Conservation (phyloP, 441 rosid genomes). For the Populus tomentosa region DNA sequence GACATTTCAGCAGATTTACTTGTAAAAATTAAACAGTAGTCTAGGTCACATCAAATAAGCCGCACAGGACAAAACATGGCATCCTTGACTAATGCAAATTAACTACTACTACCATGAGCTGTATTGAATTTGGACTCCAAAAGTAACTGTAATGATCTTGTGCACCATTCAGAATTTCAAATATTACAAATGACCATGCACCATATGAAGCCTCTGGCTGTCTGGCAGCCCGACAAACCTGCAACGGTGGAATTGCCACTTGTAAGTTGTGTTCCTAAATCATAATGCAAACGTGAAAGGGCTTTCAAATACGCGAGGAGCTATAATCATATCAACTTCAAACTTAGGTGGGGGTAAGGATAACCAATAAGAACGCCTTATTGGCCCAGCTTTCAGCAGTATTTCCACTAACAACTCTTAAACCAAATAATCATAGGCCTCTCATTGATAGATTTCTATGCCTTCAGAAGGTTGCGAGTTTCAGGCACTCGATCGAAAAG, state of each 20-base stretch:
- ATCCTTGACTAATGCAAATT: not conserved
- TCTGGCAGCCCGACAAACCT: constrained; percentile 1
- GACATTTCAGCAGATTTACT: not conserved
- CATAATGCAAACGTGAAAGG: constrained; percentile 8
- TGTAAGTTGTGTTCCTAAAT: not conserved
- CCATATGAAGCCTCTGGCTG: not conserved
- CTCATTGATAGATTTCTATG: not conserved
- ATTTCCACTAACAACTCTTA: not conserved
- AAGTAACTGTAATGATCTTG: no score
- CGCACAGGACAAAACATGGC: no score
- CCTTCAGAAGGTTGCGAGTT: not conserved
- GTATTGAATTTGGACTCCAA: constrained; percentile 5
- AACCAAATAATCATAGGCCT: not conserved
- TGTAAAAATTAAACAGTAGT: no score
- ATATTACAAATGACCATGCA: constrained; percentile 1
- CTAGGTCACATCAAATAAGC: not conserved
- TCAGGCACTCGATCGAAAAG: not conserved
- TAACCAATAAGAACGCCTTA: not conserved
- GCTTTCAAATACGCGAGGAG: not conserved
- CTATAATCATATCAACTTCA: not conserved
- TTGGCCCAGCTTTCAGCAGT: not conserved
- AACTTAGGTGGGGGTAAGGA: not conserved
- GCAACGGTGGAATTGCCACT: constrained; percentile 18
- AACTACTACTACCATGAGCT: not conserved
- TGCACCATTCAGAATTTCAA: not conserved